Base-by-base conservation (phyloP, 1,284 basidiomycete species). In the Moesziomyces globuligerus region DNA sequence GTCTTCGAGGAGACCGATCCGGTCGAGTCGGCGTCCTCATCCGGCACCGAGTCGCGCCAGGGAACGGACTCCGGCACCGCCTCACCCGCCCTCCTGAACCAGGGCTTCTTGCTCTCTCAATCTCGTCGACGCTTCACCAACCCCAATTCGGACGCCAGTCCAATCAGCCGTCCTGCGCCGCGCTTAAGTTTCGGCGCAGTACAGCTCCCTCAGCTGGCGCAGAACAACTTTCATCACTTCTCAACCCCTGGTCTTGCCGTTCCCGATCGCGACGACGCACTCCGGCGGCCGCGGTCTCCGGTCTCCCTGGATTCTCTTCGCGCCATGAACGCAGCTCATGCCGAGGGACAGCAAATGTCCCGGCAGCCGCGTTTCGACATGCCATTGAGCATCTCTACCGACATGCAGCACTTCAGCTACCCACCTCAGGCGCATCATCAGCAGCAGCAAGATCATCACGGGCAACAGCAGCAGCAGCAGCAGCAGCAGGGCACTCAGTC, bases 51-150 rank as follows among this genome's bases (percentile, higher is more conserved):
- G 21, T 55, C 62, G 20, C 52, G 23, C 15, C 56, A 59, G 26
- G 46, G 26, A 11, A n/a, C 40, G 29, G 48, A 66, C 17, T 66
- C 62, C 9, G 41, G 38, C 17, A 51, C 39, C 18, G 48, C 36
- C 25, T 66, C 62, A 41, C 56, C 62, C n/a, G 36, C 48, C 25
- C 43, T 59, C 9, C 29, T 32, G 25, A 38, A 44, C 28, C 37
- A 58, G 11, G 55, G 44, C 43, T 55, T 59, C 41, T 46, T 50
- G 17, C 34, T 45, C 6, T 34, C 51, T 7, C 50, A 51, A 10
- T 40, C 40, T 42, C 55, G 62, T 36, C 62, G 62, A 4, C 62
- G 62, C 34, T 66, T 66, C 48, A 66, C 62, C 29, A 59, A 66
- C 48, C 58, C 62, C 23, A 59, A 66, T 26, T 51, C 62, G 2